Evolutionary conservation across 495 filamentous ascomycete genomes (phyloP).

Genomic region (Platismatia glauca): DNA sequence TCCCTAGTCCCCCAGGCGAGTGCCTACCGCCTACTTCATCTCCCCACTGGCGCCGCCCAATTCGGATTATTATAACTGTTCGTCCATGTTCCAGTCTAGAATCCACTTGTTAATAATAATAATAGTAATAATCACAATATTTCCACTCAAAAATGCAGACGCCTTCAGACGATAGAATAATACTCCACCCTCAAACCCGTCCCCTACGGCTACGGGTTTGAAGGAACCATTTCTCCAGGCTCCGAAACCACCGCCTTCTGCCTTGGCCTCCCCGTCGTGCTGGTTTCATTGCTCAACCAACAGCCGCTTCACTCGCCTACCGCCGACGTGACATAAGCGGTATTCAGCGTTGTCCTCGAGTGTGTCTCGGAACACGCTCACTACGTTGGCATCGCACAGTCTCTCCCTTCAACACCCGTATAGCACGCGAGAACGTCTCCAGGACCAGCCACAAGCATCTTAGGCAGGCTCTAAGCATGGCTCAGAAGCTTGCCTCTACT

Average conservation of each 20-base stretch:
- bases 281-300: not conserved
- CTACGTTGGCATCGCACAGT: not conserved
- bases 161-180: conserved; percentile 23
- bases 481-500: conserved; percentile 32
- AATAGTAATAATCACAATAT: conserved; percentile 11
- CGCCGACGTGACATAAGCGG: not conserved
- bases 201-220: conserved; percentile 38
- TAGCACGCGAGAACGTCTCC: not conserved
- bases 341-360: not conserved
- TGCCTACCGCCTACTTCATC: not conserved
- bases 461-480: conserved; percentile 17
- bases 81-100: not conserved
- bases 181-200: conserved; percentile 37
- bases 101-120: not conserved
- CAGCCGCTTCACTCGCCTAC: not conserved
- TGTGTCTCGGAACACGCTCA: not conserved
- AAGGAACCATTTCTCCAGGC: conserved; percentile 21
- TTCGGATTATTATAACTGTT: not conserved
- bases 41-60: not conserved
- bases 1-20: not conserved
- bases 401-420: not conserved
- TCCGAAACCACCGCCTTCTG: conserved; percentile 3
- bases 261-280: not conserved
- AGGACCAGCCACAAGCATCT: not conserved
- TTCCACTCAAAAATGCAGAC: conserved; percentile 14